Conservation (phyloP, 495 filamentous ascomycete species). For the Lophium mytilinum region DNA sequence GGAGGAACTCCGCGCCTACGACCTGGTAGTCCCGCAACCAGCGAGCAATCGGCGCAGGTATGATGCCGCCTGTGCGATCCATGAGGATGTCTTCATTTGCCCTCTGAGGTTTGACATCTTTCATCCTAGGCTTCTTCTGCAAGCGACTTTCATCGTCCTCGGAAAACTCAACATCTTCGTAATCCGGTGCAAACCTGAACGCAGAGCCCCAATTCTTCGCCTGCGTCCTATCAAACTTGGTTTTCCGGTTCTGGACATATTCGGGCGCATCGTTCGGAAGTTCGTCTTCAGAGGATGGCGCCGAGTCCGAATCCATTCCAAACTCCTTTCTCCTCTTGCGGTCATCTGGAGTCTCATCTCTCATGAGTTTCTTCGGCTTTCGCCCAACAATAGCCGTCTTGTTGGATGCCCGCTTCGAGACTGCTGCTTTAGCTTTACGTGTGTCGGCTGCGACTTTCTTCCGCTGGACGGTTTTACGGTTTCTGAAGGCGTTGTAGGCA, state of each 20-base stretch:
- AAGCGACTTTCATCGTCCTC: slow-evolving; percentile 62
- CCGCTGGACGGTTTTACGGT: slow-evolving; percentile 48
- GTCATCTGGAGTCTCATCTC: neutral
- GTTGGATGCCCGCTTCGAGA: slow-evolving; percentile 25
- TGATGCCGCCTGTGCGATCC: slow-evolving; percentile 67
- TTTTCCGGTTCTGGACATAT: slow-evolving; percentile 48
- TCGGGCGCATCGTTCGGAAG: slow-evolving; percentile 52
- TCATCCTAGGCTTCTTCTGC: slow-evolving; percentile 63
- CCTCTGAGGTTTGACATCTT: slow-evolving; percentile 53
- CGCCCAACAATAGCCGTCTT: slow-evolving; percentile 31
- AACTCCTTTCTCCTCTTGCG: neutral
- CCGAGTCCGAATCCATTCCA: slow-evolving; percentile 25
- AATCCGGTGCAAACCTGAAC: slow-evolving; percentile 70
- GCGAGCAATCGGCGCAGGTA: slow-evolving; percentile 86
- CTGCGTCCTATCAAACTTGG: slow-evolving; percentile 44
- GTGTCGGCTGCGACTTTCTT: slow-evolving; percentile 44
- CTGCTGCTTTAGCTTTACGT: slow-evolving; percentile 38
- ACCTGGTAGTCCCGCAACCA: slow-evolving; percentile 91
- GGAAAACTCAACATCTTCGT: slow-evolving; percentile 76
- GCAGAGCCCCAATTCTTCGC: slow-evolving; percentile 57
- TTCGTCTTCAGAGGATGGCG: slow-evolving; percentile 32
- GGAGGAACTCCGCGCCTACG: slow-evolving; percentile 75
- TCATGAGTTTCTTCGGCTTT: slow-evolving; percentile 18
- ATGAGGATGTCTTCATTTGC: slow-evolving; percentile 69
- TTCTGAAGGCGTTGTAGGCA: slow-evolving; percentile 52